phyloP scores from a whole-genome alignment of 2,329 filamentous ascomycete species.

The Colletotrichum tanaceti region DNA sequence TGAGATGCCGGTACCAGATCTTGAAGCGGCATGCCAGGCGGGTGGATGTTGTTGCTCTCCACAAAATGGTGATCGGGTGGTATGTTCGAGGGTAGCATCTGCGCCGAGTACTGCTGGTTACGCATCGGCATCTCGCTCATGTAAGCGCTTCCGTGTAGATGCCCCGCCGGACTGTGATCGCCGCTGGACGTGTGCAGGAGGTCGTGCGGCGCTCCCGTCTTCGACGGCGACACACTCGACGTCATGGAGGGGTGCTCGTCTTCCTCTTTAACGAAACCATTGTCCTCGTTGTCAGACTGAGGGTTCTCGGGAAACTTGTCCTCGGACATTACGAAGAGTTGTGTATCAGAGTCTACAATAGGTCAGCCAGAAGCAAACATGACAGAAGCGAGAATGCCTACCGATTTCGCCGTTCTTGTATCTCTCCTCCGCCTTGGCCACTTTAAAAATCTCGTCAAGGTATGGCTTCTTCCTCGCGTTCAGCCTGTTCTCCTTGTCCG shows the following conservation, averaged over 20 bases:
- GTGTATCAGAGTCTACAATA: conserved; percentile 58
- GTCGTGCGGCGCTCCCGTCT: conserved; percentile 48
- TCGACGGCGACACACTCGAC: conserved; percentile 52
- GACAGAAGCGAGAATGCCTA: conserved; percentile 48
- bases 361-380: not conserved
- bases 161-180: conserved; percentile 51
- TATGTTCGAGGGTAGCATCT: conserved; percentile 58
- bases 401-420: conserved; percentile 68
- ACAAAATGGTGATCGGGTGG: conserved; percentile 54
- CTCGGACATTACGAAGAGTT: conserved; percentile 64
- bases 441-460: conserved; percentile 70
- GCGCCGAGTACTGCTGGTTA: conserved; percentile 53
- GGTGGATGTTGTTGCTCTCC: conserved; percentile 52
- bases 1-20: conserved; percentile 61
- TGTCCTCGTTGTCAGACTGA: conserved; percentile 61
- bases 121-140: conserved; percentile 60
- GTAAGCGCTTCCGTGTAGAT: conserved; percentile 51
- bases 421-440: conserved; percentile 67
- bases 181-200: conserved; percentile 51
- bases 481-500: conserved; percentile 63
- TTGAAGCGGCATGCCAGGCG: conserved; percentile 53
- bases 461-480: conserved; percentile 67
- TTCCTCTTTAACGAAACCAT: conserved; percentile 55
- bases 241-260: conserved; percentile 54
- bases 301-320: conserved; percentile 63